Evolutionary conservation across 768 basidiomycete genomes (phyloP), one percentile per base, ranked within the genome.

Genomic region (Lactarius evosmus): DNA sequence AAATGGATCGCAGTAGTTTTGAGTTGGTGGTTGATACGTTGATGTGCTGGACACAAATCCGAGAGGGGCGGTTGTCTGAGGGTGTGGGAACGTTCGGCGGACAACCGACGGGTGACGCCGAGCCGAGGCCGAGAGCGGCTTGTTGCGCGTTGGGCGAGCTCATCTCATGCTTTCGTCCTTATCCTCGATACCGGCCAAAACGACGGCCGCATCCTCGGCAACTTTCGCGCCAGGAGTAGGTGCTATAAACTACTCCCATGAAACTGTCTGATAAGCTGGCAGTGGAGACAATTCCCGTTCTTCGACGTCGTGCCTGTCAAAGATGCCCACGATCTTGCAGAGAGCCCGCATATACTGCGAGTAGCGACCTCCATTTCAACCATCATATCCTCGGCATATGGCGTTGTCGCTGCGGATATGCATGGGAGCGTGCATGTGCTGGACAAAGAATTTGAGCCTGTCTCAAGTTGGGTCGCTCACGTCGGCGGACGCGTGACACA

Each of bases 231-330:
- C 65, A 3, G 65, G 61, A 34, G 65, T 62, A 55, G 3, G 65
- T 58, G 11, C 1, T 0, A 5, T 25, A 2, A 6, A 32, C 12
- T 22, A 2, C 12, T 29, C 9, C 16, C 3, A 3, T 27, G 29
- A 25, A 16, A 5, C 16, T 27, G 22, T 64, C 65, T 66, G 50
- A 58, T 29, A 19, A n/a, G 16, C 27, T 30, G 7, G 22, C 36
- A 95, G 91, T 93, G 89, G 85, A 83, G 89, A 56, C 91, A 94
- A 71, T 96, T 96, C 77, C 80, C 86, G 3, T 97, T 97, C 84
- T 98, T 97, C 71, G 87, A 94, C 67, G 78, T 82, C 14, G 81
- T 84, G 4, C 82, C 85, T 12, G 85, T 95, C 66, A 92, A 86
- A 73, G 93, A 93, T 70, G 78, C 81, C 2, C 85, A 95, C 69